These are phyloP conservation scores for Neurospora sp. DNA, from an alignment of 495 filamentous ascomycete species.

Conservation along the genomic window DNA sequence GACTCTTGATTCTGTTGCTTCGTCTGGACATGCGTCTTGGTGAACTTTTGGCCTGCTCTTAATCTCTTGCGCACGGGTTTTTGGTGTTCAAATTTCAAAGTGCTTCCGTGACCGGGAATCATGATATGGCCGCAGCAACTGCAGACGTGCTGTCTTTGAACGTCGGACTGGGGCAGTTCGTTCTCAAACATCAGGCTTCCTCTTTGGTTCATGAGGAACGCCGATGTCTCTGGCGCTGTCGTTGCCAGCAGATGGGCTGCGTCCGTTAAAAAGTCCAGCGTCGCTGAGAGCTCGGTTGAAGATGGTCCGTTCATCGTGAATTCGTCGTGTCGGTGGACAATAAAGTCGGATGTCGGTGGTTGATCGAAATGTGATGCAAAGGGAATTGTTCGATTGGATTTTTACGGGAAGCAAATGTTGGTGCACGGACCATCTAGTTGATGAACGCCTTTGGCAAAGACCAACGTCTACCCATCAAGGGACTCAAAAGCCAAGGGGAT, in stretches of 20 bases:
- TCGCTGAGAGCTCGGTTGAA: constrained; percentile 15
- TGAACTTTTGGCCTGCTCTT: background rate
- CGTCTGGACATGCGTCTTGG: background rate
- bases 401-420: background rate
- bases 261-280: constrained; percentile 35
- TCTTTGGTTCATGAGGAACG: constrained; percentile 37
- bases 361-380: background rate
- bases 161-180: constrained; percentile 30
- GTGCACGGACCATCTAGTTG: background rate
- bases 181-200: constrained; percentile 33
- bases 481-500: background rate
- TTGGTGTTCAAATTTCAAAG: constrained; percentile 24
- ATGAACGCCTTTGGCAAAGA: background rate
- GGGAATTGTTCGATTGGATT: background rate
- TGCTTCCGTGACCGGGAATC: constrained; percentile 31
- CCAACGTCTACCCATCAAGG: background rate
- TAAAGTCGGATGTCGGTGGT: background rate
- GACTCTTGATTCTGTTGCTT: constrained; percentile 2
- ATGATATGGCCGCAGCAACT: constrained; percentile 43
- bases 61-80: constrained; percentile 11
- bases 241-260: constrained; percentile 39
- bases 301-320: constrained; percentile 14
- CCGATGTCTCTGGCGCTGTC: constrained; percentile 37
- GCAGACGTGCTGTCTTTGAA: constrained; percentile 37
- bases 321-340: background rate